A percentile compares a stretch with the other conserved stretches of the same genome.
Evolutionary conservation across 805 yeast genomes (phyloP).

Genomic region (Nakazawaea peltata): DNA sequence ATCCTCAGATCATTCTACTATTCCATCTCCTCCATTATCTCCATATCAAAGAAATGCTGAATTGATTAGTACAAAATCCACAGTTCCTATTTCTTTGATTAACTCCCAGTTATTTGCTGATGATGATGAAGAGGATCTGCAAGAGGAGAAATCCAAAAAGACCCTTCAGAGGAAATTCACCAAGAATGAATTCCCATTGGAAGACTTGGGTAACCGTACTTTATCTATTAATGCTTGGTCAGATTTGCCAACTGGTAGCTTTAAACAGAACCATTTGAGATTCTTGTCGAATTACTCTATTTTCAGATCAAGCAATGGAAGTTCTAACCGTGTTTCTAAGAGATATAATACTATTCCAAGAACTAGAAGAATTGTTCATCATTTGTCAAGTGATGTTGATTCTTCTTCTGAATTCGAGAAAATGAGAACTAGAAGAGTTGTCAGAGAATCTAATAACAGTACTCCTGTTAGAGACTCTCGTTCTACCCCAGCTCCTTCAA

Average conservation of each 20-base stretch:
- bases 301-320: slow-evolving; percentile 12
- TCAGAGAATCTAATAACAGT: slow-evolving; percentile 23
- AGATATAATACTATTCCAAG: slow-evolving; percentile 21
- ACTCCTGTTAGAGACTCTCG: slow-evolving; percentile 1
- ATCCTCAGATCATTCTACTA: slow-evolving; percentile 14
- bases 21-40: slow-evolving; percentile 30
- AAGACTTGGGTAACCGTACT: slow-evolving; percentile 34
- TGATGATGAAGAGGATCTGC: slow-evolving; percentile 8
- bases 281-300: slow-evolving; percentile 46
- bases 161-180: background rate
- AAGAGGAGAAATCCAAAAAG: background rate
- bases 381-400: slow-evolving; percentile 23
- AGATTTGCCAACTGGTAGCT: slow-evolving; percentile 31
- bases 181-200: slow-evolving; percentile 35
- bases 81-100: slow-evolving; percentile 14
- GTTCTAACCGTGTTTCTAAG: slow-evolving; percentile 7
- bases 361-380: slow-evolving; percentile 17
- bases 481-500: slow-evolving; percentile 14
- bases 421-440: slow-evolving; percentile 53
- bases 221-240: slow-evolving; percentile 47
- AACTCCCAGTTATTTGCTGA: slow-evolving; percentile 8
- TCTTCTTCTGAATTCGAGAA: slow-evolving; percentile 33
- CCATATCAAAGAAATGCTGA: slow-evolving; percentile 23
- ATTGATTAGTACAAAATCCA: slow-evolving; percentile 20
- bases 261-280: slow-evolving; percentile 38